A percentile compares a stretch with the other conserved stretches of the same genome.
These are phyloP conservation scores for Mucor plumbeus DNA, from an alignment of 371 early-diverging fungal genomes.

Conservation along the genomic window DNA sequence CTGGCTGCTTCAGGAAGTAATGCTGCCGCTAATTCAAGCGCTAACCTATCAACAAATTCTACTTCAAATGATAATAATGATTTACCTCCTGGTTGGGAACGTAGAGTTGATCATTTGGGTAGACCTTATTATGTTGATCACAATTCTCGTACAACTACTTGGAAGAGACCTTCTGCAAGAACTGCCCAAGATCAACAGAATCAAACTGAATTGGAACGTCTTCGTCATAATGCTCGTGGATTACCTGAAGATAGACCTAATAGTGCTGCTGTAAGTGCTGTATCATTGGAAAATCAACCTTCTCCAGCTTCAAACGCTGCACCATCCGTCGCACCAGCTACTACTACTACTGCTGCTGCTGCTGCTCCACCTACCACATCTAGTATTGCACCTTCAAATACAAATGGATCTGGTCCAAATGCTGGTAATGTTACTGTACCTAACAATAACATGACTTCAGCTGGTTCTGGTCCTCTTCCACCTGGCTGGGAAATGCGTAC, in stretches of 20 bases:
- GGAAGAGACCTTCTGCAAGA: slow-evolving; percentile 68
- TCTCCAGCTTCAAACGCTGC: not conserved
- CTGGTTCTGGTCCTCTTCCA: slow-evolving; percentile 88
- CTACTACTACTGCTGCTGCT: not conserved
- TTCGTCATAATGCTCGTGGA: slow-evolving; percentile 79
- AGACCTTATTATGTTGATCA: slow-evolving; percentile 79
- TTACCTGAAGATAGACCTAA: slow-evolving; percentile 70
- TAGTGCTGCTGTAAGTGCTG: slow-evolving; percentile 17
- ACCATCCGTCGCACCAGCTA: not conserved
- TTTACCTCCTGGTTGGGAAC: slow-evolving; percentile 67
- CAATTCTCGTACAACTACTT: slow-evolving; percentile 73
- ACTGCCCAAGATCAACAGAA: slow-evolving; percentile 61
- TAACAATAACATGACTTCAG: slow-evolving; percentile 64
- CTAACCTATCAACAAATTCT: slow-evolving; percentile 8
- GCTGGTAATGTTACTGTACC: slow-evolving; percentile 38
- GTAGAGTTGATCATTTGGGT: slow-evolving; percentile 71
- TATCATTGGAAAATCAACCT: slow-evolving; percentile 8
- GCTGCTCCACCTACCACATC: not conserved
- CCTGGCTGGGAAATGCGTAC: slow-evolving; percentile 92
- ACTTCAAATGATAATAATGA: slow-evolving; percentile 16
- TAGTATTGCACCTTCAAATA: slow-evolving; percentile 2
- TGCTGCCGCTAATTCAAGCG: slow-evolving; percentile 9
- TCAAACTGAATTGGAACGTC: slow-evolving; percentile 75
- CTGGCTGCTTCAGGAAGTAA: slow-evolving; percentile 4
- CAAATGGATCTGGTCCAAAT: not conserved